Base-by-base conservation (phyloP, 2,329 filamentous ascomycete species). In the Teratosphaeria pseudoeucalypti region DNA sequence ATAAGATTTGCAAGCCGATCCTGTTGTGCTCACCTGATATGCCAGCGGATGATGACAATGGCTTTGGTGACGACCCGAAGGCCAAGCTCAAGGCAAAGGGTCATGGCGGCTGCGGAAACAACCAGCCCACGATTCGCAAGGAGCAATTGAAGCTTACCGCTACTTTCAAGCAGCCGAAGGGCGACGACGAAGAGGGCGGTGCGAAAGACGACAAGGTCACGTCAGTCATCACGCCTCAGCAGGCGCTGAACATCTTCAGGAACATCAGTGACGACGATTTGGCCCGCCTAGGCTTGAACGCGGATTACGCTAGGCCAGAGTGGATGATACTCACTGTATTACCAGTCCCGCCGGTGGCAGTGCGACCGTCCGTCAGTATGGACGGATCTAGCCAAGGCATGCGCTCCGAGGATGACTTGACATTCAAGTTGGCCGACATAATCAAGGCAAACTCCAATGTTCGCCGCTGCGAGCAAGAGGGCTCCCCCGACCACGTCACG, bases 271-370 rank as follows among this genome's bases (percentile, higher is more conserved):
- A 91, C 61, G 82, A 87, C 19, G 92, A 96, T 62, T 84, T 96
- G 62, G 80, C 83, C 58, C 86, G 94, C 66, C 90, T 99, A 78
- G 94, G 94, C 37, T 78, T 99, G 69, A 99, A 92, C 76, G 87
- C 88, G 60, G 90, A 97, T 72, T 97, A 97, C 69, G 92, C 95
- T 59, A 87, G 92, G 54, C 94, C 94, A 0, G 94, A 99, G 73
- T 99, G 94, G 94, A 95, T 99, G 90, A 84, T 99, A 62, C 80
- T 99, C 63, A 96, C 91, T 0, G 92, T 97, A 56, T 82, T 99
- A 54, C 92, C 94, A 5, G 95, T 99, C 0, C 94, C 94, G 1
- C 94, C 94, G 2, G 94, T 94, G 55, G 92, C 94, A 2, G 95
- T 99, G 43, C 88, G 94, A 58, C 94, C 94, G 5, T 96, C 91